phyloP scores from a whole-genome alignment of 2,329 filamentous ascomycete species.

The Xylaria sp. region DNA sequence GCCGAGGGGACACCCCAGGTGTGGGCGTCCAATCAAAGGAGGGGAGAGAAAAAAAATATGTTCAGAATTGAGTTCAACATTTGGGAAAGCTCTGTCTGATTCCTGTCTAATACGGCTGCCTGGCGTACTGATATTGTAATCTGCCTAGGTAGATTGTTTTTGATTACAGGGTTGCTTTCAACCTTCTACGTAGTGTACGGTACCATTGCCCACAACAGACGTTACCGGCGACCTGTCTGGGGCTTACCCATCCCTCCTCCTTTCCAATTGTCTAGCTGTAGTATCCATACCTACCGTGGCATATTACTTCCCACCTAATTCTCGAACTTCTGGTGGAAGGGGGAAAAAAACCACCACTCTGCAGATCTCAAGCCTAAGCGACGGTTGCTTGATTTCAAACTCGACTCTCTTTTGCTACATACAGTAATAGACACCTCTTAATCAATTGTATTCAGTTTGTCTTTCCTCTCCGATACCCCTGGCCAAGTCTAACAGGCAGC shows the following conservation, averaged over 20 bases:
- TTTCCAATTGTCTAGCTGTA: not conserved
- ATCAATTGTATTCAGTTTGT: slow-evolving; percentile 24
- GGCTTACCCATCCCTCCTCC: slow-evolving; percentile 1
- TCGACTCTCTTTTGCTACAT: slow-evolving; percentile 10
- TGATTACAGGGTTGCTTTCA: slow-evolving; percentile 1
- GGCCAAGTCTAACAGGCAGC: not conserved
- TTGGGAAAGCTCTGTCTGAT: slow-evolving; percentile 47
- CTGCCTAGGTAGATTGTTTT: not conserved
- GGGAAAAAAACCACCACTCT: not conserved
- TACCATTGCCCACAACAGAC: slow-evolving; percentile 1
- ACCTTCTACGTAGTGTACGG: not conserved
- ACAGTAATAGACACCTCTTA: slow-evolving; percentile 31
- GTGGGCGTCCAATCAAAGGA: slow-evolving; percentile 25
- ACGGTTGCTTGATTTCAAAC: slow-evolving; percentile 9
- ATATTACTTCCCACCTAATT: slow-evolving; percentile 5
- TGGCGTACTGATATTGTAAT: slow-evolving; percentile 7
- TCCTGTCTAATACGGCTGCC: not conserved
- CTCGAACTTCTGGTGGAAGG: slow-evolving; percentile 6
- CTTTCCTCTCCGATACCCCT: not conserved
- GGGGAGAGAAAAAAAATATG: slow-evolving; percentile 27
- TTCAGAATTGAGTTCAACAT: slow-evolving; percentile 48
- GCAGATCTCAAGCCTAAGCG: not conserved
- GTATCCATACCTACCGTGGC: not conserved
- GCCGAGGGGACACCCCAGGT: slow-evolving; percentile 11
- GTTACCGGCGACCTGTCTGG: slow-evolving; percentile 1